Evolutionary conservation across 139 green algal species (phyloP), one percentile per base, ranked within the genome.

Genomic region (Pedinophyceae sp.): DNA sequence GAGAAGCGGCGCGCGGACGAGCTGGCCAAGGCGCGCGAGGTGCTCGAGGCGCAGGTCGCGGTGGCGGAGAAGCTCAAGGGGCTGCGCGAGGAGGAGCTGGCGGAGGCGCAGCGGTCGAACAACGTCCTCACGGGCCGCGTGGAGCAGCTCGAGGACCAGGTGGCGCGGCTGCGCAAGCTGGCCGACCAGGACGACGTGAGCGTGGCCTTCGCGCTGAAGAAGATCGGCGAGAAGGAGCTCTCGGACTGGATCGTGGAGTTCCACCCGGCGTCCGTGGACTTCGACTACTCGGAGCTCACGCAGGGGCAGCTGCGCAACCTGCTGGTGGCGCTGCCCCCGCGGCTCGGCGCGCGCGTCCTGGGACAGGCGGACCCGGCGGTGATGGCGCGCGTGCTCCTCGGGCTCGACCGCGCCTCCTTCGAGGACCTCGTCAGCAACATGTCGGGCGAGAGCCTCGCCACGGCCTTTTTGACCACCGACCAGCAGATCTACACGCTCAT

Each of bases 221-320:
- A 13, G 34, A 7, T 43, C 7, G 7, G 10, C 34, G 34, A 43
- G 34, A 13, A 43, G 34, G 34, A 43, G 34, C 34, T 43, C 10
- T 7, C 34, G 34, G 34, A 7, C 10, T 43, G 34, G 34, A 13
- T 43, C 10, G 13, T 19, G 34, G 34, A 43, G 34, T 43, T 43
- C 34, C 10, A 43, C 34, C 34, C 34, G 34, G 13, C 34, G 34
- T 43, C 34, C 10, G 7, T 43, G 10, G 34, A 43, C 13, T 43
- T 43, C 34, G 34, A 43, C 34, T 43, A 43, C 34, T 43, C 34
- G 34, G 34, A 43, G 34, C n/a, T n/a, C n/a, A n/a, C n/a, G n/a
- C n/a, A n/a, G n/a, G n/a, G n/a, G 34, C 34, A 43, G 13, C 10
- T 43, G 34, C 10, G 10, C 34, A 43, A 13, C 34, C 34, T 43